Percentiles rank a stretch among this genome's conserved stretches.
phyloP scores from a whole-genome alignment of 331 rosid species.

The Malus hybrid region DNA sequence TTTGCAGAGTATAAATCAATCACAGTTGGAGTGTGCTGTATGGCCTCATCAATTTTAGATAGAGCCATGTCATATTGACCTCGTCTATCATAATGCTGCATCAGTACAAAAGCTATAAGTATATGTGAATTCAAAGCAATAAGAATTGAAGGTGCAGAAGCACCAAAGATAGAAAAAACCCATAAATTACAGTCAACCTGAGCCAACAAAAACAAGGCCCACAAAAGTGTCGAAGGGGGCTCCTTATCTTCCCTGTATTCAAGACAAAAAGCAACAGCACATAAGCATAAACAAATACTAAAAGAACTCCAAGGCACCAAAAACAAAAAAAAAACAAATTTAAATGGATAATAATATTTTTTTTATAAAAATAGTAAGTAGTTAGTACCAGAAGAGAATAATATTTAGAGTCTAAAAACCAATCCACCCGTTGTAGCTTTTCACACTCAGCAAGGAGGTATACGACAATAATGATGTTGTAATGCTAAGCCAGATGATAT shows the following conservation, averaged over 20 bases:
- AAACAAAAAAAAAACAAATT: background rate
- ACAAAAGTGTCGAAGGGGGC: constrained; percentile 91
- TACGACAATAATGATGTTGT: background rate
- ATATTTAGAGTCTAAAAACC: background rate
- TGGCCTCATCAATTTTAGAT: constrained; percentile 86
- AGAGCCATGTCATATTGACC: constrained; percentile 73
- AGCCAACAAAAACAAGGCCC: constrained; percentile 88
- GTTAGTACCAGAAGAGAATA: background rate
- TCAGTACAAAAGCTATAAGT: constrained; percentile 20
- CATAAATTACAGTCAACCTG: constrained; percentile 50
- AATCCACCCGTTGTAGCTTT: background rate
- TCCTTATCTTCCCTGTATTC: constrained; percentile 67
- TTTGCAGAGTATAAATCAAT: constrained; percentile 91
- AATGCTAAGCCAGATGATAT: background rate
- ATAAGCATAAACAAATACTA: constrained; percentile 19
- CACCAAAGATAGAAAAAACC: background rate
- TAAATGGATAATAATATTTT: too few species aligned
- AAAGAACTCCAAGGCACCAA: constrained; percentile 7
- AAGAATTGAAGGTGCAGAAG: background rate
- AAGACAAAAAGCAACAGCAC: constrained; percentile 3
- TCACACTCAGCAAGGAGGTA: background rate
- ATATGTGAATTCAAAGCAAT: background rate
- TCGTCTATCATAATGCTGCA: constrained; percentile 95
- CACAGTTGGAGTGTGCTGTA: constrained; percentile 89
- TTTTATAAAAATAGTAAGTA: too few species aligned